These are phyloP conservation scores for Ogataea hybrid DNA, from an alignment of 1,139 yeast genomes.

Conservation along the genomic window DNA sequence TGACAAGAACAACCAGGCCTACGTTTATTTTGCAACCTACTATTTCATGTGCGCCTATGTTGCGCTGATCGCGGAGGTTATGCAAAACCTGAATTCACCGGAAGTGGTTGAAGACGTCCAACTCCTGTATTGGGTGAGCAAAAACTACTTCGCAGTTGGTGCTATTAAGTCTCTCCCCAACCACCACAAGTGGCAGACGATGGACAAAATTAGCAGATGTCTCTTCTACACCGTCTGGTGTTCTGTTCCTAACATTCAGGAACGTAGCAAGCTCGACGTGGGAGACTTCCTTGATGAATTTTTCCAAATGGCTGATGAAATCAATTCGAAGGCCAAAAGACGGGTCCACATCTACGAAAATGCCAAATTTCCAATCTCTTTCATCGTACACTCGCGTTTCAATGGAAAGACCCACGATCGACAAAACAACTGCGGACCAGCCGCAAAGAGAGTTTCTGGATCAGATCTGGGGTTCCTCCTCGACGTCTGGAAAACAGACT, in stretches of 20 bases:
- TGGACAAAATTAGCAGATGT: constrained; percentile 11
- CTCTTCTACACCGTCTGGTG: constrained; percentile 15
- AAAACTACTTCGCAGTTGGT: constrained; percentile 17
- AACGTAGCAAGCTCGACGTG: constrained; percentile 11
- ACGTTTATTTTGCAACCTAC: constrained; percentile 23
- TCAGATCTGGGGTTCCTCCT: not conserved
- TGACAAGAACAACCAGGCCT: constrained; percentile 15
- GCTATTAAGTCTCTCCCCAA: not conserved
- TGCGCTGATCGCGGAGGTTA: constrained; percentile 25
- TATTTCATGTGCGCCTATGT: constrained; percentile 33
- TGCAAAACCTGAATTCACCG: constrained; percentile 19
- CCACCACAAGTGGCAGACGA: constrained; percentile 12
- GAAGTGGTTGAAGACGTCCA: constrained; percentile 22
- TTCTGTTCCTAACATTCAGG: constrained; percentile 12
- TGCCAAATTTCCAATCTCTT: not conserved
- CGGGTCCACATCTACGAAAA: not conserved
- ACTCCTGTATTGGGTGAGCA: constrained; percentile 19
- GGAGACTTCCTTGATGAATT: constrained; percentile 18
- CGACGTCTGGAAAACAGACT: constrained; percentile 5
- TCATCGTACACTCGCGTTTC: not conserved
- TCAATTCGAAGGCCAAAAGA: not conserved
- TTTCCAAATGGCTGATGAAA: constrained; percentile 2
- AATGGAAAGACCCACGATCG: not conserved
- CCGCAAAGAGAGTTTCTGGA: constrained; percentile 4
- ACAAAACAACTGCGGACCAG: not conserved